Conservation (phyloP, 257 asterid genomes). For the Solanum corneliomulleri region DNA sequence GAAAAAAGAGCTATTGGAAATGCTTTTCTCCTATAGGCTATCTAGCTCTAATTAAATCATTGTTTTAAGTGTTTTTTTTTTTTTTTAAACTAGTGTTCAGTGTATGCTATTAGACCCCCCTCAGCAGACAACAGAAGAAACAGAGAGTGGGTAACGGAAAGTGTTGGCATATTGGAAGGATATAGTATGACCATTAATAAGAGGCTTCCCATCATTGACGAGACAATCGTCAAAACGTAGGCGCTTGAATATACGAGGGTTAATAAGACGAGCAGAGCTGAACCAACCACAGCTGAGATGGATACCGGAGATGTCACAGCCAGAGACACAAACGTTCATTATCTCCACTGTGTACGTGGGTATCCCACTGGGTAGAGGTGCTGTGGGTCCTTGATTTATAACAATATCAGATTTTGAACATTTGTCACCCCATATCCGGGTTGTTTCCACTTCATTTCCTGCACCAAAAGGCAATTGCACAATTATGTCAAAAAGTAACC, state of each 20-base stretch:
- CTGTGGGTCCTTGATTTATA: constrained; percentile 62
- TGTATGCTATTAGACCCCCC: neutral
- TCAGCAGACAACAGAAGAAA: constrained; percentile 56
- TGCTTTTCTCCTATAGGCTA: neutral
- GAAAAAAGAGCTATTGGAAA: neutral
- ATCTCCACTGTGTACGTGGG: constrained; percentile 89
- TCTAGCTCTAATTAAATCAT: neutral
- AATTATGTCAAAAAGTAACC: neutral
- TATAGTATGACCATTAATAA: constrained; percentile 44
- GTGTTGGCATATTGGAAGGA: constrained; percentile 84
- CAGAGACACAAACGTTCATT: constrained; percentile 51
- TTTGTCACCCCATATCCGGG: constrained; percentile 71
- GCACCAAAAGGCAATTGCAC: neutral
- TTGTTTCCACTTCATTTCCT: constrained; percentile 34
- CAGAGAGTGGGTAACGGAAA: constrained; percentile 50
- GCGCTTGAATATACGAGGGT: constrained; percentile 69
- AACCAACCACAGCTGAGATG: constrained; percentile 88
- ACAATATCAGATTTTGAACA: constrained; percentile 70
- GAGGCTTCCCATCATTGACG: constrained; percentile 66
- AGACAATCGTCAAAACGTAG: constrained; percentile 58
- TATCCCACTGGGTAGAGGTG: constrained; percentile 75
- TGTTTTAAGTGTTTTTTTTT: neutral
- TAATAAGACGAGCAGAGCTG: constrained; percentile 78
- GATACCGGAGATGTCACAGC: constrained; percentile 52
- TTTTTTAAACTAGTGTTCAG: neutral